phyloP scores from a whole-genome alignment of 495 filamentous ascomycete species.

The Ramalina intermedia region DNA sequence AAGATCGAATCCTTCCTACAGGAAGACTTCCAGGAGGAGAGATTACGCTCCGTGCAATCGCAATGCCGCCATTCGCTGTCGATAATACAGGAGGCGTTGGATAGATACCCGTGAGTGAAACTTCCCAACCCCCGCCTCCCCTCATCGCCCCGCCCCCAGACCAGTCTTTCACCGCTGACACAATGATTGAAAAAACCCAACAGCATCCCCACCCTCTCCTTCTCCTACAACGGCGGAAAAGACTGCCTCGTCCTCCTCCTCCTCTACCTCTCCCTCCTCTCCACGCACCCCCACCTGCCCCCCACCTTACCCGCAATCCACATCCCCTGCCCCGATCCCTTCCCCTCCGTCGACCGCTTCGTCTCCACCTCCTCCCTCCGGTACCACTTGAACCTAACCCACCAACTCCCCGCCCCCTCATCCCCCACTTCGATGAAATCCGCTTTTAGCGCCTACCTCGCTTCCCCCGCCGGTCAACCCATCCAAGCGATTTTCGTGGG shows the following conservation, averaged over 20 bases:
- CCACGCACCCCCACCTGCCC: slow-evolving; percentile 23
- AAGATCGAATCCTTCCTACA: slow-evolving; percentile 57
- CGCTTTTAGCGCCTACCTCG: slow-evolving; percentile 66
- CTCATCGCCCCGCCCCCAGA: background rate
- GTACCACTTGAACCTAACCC: slow-evolving; percentile 66
- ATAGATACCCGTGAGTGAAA: slow-evolving; percentile 36
- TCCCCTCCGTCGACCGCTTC: slow-evolving; percentile 73
- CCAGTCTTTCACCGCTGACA: background rate
- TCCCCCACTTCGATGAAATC: slow-evolving; percentile 52
- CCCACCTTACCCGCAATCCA: slow-evolving; percentile 64
- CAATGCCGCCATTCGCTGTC: slow-evolving; percentile 56
- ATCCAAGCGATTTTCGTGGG: slow-evolving; percentile 86
- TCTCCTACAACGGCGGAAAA: slow-evolving; percentile 97
- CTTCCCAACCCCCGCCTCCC: background rate
- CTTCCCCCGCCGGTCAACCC: slow-evolving; percentile 28
- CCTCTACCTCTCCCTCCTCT: slow-evolving; percentile 63
- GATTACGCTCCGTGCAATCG: slow-evolving; percentile 50
- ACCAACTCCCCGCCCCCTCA: slow-evolving; percentile 50
- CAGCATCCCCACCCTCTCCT: slow-evolving; percentile 62
- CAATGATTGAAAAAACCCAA: slow-evolving; percentile 11
- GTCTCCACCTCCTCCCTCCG: slow-evolving; percentile 43
- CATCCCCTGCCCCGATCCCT: slow-evolving; percentile 67
- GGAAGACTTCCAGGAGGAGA: slow-evolving; percentile 37
- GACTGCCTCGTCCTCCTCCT: slow-evolving; percentile 93
- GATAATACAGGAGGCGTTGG: slow-evolving; percentile 58